Percentiles rank a stretch among this genome's conserved stretches.
Evolutionary conservation across 345 rosid genomes (phyloP).

Genomic region (Salix caprea): DNA sequence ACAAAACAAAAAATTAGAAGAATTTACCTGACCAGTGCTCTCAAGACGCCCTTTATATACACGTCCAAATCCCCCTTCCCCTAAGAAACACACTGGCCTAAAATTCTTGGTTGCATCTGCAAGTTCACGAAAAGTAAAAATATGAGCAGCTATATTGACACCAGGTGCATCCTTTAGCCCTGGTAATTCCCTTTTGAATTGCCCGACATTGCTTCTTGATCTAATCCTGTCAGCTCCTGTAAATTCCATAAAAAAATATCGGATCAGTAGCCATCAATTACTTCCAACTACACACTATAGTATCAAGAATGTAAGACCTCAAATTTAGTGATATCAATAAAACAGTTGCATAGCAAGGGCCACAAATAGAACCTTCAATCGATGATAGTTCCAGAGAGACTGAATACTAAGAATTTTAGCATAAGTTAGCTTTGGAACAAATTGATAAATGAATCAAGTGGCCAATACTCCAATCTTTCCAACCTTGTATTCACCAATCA

Average conservation of each 20-base stretch:
- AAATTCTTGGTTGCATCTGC: conserved; percentile 90
- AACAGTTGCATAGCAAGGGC: conserved; percentile 1
- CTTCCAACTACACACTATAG: too few relatives aligned
- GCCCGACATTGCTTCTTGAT: conserved; percentile 58
- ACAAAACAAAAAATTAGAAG: not conserved
- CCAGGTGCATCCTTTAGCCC: conserved; percentile 53
- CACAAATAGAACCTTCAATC: not conserved
- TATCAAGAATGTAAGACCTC: too few relatives aligned
- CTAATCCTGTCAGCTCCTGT: conserved; percentile 74
- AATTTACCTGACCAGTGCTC: conserved; percentile 83
- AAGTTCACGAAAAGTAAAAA: conserved; percentile 81
- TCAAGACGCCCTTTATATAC: conserved; percentile 89
- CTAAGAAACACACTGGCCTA: conserved; percentile 78
- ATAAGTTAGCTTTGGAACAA: not conserved
- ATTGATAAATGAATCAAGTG: not conserved
- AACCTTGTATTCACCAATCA: conserved; percentile 19
- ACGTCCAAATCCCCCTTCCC: conserved; percentile 97
- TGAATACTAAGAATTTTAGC: not conserved
- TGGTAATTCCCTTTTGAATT: conserved; percentile 55
- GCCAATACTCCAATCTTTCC: not conserved
- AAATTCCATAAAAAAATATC: conserved; percentile 27
- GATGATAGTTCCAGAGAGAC: not conserved
- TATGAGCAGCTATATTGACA: conserved; percentile 77
- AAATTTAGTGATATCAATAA: not conserved
- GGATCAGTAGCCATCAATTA: not conserved